phyloP scores from a whole-genome alignment of 768 basidiomycete genomes.

The Russula griseocarnosa region DNA sequence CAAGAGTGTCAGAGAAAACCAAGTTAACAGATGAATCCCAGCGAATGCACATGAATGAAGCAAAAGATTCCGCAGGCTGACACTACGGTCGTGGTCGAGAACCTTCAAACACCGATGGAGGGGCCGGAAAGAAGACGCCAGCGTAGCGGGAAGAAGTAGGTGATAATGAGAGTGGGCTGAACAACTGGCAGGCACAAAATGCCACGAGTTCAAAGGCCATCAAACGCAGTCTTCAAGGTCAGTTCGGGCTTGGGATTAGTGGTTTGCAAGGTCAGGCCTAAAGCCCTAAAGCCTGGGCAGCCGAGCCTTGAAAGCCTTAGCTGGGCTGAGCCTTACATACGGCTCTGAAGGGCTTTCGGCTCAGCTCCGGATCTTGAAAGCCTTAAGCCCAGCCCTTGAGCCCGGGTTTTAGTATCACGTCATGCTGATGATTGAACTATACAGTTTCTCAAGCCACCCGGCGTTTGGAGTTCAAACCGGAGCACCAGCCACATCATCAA shows the following conservation, averaged over 20 bases:
- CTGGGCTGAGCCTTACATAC: neutral
- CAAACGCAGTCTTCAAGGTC: too few species aligned
- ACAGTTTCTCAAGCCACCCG: too few species aligned
- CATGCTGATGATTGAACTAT: too few species aligned
- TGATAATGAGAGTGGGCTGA: constrained; percentile 19
- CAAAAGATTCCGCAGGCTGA: too few species aligned
- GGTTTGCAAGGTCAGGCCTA: neutral
- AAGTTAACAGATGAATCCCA: too few species aligned
- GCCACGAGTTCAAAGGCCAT: too few species aligned
- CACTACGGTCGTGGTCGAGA: too few species aligned
- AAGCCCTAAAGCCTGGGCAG: neutral
- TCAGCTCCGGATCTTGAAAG: neutral
- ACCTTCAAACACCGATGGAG: constrained; percentile 24
- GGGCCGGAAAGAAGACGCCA: constrained; percentile 24
- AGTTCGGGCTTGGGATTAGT: too few species aligned
- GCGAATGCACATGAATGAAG: too few species aligned
- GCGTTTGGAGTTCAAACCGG: too few species aligned
- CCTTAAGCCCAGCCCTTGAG: neutral
- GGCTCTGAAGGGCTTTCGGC: neutral
- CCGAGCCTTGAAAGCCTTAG: neutral
- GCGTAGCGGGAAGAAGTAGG: constrained; percentile 25
- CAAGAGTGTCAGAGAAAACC: too few species aligned
- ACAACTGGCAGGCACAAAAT: constrained; percentile 3
- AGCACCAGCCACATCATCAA: too few species aligned
- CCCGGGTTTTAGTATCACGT: neutral